Conservation (phyloP, 768 basidiomycete genomes). For the Termitomyces eurrhizus region DNA sequence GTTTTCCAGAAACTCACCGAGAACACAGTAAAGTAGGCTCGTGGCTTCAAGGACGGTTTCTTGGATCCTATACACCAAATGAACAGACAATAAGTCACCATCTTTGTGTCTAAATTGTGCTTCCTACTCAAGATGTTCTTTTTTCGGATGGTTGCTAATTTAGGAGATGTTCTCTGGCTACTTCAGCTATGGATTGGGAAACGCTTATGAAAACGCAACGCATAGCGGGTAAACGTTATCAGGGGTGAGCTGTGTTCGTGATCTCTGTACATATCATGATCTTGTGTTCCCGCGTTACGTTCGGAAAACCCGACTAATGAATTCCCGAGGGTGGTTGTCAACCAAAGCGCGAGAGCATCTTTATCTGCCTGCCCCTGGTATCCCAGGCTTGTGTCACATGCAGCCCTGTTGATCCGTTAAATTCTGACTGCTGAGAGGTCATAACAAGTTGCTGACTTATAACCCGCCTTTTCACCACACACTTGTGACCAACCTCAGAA, state of each 20-base stretch:
- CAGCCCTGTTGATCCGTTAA: background rate
- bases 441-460: background rate
- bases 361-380: background rate
- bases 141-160: background rate
- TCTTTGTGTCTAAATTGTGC: conserved; percentile 15
- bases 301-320: background rate
- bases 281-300: background rate
- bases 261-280: background rate
- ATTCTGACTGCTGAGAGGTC: background rate
- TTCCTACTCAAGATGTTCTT: background rate
- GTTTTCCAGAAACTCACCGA: conserved; percentile 2
- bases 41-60: conserved; percentile 12
- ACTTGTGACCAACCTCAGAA: background rate
- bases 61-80: conserved; percentile 9
- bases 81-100: conserved; percentile 4
- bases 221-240: conserved; percentile 6
- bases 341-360: background rate
- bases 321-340: background rate
- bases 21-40: conserved; percentile 11
- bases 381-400: conserved; percentile 1
- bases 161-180: background rate
- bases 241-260: background rate
- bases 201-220: conserved; percentile 4
- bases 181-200: conserved; percentile 10
- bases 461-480: background rate